Percentiles rank a stretch among this genome's conserved stretches.
phyloP scores from a whole-genome alignment of 129 eudicot genomes.

The Centrapalus pauciflorus region DNA sequence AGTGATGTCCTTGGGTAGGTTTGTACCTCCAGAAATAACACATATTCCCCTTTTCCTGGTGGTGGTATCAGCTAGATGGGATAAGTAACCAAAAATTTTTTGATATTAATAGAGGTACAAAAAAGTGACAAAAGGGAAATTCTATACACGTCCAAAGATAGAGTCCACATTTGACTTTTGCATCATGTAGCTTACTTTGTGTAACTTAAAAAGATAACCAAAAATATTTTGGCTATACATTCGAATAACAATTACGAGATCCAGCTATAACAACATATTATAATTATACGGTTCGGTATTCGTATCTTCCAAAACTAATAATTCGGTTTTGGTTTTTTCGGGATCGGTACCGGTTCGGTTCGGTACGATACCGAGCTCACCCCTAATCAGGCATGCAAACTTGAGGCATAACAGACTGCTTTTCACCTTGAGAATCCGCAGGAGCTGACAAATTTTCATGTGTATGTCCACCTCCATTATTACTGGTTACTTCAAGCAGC shows the following conservation, averaged over 20 bases:
- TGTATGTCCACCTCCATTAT: conserved; percentile 18
- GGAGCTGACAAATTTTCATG: conserved; percentile 24
- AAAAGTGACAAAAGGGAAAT: neutral
- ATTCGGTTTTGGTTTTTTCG: too few species aligned
- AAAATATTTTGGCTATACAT: neutral
- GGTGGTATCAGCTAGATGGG: conserved; percentile 37
- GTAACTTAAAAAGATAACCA: neutral
- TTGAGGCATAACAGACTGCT: conserved; percentile 46
- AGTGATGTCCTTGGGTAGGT: conserved; percentile 8
- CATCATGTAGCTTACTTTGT: neutral
- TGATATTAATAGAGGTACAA: neutral
- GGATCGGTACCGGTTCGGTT: too few species aligned
- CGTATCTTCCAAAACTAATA: too few species aligned
- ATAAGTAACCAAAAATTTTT: conserved; percentile 16
- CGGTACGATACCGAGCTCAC: too few species aligned
- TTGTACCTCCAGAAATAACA: conserved; percentile 40
- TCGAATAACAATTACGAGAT: neutral
- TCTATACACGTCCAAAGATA: neutral
- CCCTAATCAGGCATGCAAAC: conserved; percentile 49
- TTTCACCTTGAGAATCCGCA: conserved; percentile 74
- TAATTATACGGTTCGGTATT: too few species aligned
- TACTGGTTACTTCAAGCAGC: conserved; percentile 28
- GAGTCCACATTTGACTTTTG: neutral
- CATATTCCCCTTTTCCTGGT: conserved; percentile 31
- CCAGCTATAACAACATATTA: neutral